A percentile compares a stretch with the other conserved stretches of the same genome.
Conservation (phyloP, 495 filamentous ascomycete species). For the Acidomyces sp. region DNA sequence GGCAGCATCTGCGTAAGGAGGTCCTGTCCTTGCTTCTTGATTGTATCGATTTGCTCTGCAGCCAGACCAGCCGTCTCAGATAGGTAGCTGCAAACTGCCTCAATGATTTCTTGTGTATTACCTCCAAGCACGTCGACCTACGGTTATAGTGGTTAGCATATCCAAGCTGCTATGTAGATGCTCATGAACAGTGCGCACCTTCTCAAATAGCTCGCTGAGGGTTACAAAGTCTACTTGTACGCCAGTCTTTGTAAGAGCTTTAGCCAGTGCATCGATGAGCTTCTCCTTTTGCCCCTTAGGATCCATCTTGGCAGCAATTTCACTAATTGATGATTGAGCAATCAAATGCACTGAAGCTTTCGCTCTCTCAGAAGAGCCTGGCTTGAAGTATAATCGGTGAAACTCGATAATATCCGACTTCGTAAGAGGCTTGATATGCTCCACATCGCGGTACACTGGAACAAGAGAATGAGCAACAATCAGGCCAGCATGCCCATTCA, state of each 20-base stretch:
- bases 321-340: constrained; percentile 44
- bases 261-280: constrained; percentile 36
- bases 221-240: constrained; percentile 34
- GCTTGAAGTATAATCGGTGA: constrained; percentile 63
- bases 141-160: too few relatives aligned
- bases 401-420: constrained; percentile 72
- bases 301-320: constrained; percentile 25
- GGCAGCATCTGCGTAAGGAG: constrained; percentile 31
- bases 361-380: constrained; percentile 55
- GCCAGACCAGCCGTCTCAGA: constrained; percentile 34
- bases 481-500: neutral
- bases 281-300: constrained; percentile 42
- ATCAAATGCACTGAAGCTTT: constrained; percentile 75
- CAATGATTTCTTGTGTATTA: constrained; percentile 31
- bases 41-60: constrained; percentile 31
- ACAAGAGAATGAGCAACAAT: neutral
- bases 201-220: constrained; percentile 34
- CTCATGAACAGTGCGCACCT: too few relatives aligned
- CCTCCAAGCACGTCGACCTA: constrained; percentile 36
- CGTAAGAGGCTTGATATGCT: constrained; percentile 55
- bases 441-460: constrained; percentile 62
- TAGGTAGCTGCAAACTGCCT: constrained; percentile 39
- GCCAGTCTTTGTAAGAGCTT: constrained; percentile 41
- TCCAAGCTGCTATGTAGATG: too few relatives aligned
- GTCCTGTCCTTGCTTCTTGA: constrained; percentile 36